Evolutionary conservation across 257 asterid species (phyloP).

Genomic region (Fraxinus excelsior): DNA sequence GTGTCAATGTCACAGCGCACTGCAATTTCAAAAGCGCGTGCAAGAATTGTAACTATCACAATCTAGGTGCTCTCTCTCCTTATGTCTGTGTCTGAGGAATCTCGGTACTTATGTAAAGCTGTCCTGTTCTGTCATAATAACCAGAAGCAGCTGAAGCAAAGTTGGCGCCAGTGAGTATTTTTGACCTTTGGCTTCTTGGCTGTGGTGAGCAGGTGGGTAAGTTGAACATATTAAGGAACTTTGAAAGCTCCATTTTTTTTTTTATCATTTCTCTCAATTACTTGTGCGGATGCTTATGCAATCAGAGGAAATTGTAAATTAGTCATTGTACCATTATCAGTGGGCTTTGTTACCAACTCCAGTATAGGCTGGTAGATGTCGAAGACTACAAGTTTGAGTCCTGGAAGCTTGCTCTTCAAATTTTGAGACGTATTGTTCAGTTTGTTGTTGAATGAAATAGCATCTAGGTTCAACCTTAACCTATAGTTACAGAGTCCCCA

Average conservation of each 20-base stretch:
- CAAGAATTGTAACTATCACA: background rate
- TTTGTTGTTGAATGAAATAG: constrained; percentile 60
- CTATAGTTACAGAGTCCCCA: no score
- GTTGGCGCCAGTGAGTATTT: constrained; percentile 63
- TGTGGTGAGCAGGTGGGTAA: constrained; percentile 72
- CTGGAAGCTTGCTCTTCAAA: constrained; percentile 55
- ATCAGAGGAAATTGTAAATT: constrained; percentile 2
- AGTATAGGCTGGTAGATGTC: constrained; percentile 71
- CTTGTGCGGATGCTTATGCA: background rate
- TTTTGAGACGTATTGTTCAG: constrained; percentile 57
- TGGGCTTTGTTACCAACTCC: constrained; percentile 53
- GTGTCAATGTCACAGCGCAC: constrained; percentile 60
- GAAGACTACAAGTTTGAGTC: constrained; percentile 73
- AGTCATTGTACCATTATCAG: constrained; percentile 46
- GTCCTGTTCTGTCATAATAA: constrained; percentile 68
- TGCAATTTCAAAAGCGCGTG: constrained; percentile 32
- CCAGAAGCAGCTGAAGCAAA: constrained; percentile 96
- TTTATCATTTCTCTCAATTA: background rate
- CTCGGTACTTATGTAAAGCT: constrained; percentile 63
- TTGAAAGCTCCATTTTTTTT: background rate
- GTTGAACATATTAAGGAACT: background rate
- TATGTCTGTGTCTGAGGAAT: background rate
- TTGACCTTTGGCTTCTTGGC: constrained; percentile 57
- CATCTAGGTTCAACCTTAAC: constrained; percentile 61
- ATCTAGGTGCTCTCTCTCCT: background rate